These are phyloP conservation scores for Cordyceps pruinosa DNA, from an alignment of 2,329 filamentous ascomycete genomes.

Conservation along the genomic window DNA sequence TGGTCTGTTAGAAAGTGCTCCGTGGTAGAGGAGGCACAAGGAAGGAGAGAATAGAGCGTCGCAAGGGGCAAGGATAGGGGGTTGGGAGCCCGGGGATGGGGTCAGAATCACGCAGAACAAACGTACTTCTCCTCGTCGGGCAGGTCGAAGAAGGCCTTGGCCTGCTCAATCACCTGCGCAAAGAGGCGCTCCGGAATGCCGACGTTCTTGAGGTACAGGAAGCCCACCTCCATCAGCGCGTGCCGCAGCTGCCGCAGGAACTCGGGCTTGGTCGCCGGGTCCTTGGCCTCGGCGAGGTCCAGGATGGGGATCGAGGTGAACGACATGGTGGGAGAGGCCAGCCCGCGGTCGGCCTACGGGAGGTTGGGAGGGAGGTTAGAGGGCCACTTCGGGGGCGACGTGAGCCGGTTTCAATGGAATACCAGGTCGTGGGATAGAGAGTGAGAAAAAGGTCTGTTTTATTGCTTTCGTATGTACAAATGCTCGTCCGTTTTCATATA, in stretches of 20 bases:
- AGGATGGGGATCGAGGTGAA: slow-evolving; percentile 74
- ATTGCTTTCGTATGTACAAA: slow-evolving; percentile 8
- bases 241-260: slow-evolving; percentile 67
- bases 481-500: slow-evolving; percentile 2
- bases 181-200: slow-evolving; percentile 62
- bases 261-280: slow-evolving; percentile 58
- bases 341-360: neutral
- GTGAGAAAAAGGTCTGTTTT: neutral
- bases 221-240: slow-evolving; percentile 79
- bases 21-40: neutral
- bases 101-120: neutral
- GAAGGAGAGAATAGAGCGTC: too few relatives aligned
- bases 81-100: too few relatives aligned
- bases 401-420: too few relatives aligned
- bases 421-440: neutral
- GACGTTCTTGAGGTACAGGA: slow-evolving; percentile 77
- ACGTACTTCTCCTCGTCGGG: slow-evolving; percentile 65
- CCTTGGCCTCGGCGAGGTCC: slow-evolving; percentile 60
- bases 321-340: slow-evolving; percentile 39
- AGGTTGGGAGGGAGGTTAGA: neutral
- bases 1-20: too few relatives aligned
- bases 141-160: slow-evolving; percentile 69
- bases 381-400: too few relatives aligned
- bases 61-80: too few relatives aligned
- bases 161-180: slow-evolving; percentile 57